Evolutionary conservation across 129 eudicot species (phyloP).

Genomic region (Flaveria sonorensis): DNA sequence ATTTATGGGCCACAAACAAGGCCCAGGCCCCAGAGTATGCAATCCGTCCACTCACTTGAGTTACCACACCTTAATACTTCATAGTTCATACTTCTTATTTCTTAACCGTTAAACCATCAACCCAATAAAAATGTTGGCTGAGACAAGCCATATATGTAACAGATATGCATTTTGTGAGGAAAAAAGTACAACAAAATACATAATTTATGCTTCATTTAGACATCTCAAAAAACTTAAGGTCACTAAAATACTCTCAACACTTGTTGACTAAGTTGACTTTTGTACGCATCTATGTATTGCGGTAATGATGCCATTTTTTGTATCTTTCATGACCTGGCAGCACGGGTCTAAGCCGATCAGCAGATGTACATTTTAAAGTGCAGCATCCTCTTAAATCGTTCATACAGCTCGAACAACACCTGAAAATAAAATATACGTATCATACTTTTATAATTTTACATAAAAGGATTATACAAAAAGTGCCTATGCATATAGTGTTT

Average conservation of each 20-base stretch:
- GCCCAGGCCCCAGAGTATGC: no score
- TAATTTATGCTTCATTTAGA: conserved; percentile 21
- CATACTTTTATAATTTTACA: conserved; percentile 9
- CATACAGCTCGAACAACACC: conserved; percentile 78
- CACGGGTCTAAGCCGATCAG: conserved; percentile 76
- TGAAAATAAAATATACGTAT: conserved; percentile 31
- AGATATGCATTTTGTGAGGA: conserved; percentile 9
- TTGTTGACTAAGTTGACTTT: conserved; percentile 3
- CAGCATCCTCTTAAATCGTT: conserved; percentile 77
- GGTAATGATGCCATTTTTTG: conserved; percentile 88
- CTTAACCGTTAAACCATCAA: not conserved
- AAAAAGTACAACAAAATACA: conserved; percentile 7
- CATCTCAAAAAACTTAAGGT: conserved; percentile 11
- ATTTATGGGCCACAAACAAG: no score
- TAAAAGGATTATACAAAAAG: not conserved
- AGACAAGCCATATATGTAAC: not conserved
- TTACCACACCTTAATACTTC: not conserved
- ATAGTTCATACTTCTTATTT: not conserved
- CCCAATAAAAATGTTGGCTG: not conserved
- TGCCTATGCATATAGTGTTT: not conserved
- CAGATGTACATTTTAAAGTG: conserved; percentile 64
- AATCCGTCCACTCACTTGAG: no score
- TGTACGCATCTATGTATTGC: conserved; percentile 39
- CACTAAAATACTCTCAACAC: not conserved
- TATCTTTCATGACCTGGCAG: conserved; percentile 72